A percentile compares a stretch with the other conserved stretches of the same genome.
phyloP scores from a whole-genome alignment of 345 rosid species.

The Moricandia moricandioides region DNA sequence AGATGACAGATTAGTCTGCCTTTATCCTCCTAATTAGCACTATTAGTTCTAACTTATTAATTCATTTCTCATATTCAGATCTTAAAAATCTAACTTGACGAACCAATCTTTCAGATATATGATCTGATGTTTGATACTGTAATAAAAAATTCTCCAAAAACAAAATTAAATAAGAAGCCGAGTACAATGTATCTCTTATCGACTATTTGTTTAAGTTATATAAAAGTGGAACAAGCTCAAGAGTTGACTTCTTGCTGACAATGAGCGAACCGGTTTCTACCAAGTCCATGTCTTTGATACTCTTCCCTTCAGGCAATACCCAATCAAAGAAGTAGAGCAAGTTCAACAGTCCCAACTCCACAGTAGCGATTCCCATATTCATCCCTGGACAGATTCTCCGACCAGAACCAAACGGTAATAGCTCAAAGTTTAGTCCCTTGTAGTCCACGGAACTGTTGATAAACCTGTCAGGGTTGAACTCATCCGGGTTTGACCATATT shows the following conservation, averaged over 20 bases:
- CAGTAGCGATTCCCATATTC: conserved; percentile 28
- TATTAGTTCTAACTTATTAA: background rate
- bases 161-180: background rate
- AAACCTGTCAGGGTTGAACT: conserved; percentile 59
- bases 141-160: background rate
- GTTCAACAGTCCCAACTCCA: conserved; percentile 26
- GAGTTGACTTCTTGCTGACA: conserved; percentile 36
- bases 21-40: background rate
- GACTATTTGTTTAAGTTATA: background rate
- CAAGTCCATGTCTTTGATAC: conserved; percentile 18
- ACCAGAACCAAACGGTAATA: conserved; percentile 56
- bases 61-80: background rate
- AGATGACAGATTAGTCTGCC: background rate
- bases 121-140: background rate
- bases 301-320: conserved; percentile 25
- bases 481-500: conserved; percentile 47
- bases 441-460: conserved; percentile 42
- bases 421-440: conserved; percentile 46
- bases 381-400: conserved; percentile 57
- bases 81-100: background rate
- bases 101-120: background rate
- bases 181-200: background rate
- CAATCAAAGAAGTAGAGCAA: conserved; percentile 34
- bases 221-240: conserved; percentile 25
- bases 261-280: conserved; percentile 18